A percentile compares a stretch with the other conserved stretches of the same genome.
These are phyloP conservation scores for Ostreobium quekettii DNA, from an alignment of 139 green algal species.

Conservation along the genomic window DNA sequence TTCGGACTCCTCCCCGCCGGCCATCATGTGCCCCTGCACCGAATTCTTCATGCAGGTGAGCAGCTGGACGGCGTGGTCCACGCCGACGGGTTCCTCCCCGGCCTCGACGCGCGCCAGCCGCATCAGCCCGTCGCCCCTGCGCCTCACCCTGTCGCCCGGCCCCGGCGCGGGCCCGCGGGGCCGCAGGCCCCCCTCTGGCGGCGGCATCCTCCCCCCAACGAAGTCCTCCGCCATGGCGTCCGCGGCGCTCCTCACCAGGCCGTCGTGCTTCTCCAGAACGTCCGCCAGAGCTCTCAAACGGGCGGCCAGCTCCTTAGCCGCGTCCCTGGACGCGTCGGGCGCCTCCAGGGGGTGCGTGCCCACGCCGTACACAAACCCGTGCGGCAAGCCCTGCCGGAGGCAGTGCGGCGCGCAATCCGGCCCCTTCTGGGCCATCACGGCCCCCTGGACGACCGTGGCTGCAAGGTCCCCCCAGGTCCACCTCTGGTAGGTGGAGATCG, in stretches of 20 bases:
- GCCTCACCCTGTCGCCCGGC: not conserved
- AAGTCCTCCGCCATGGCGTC: conserved; percentile 11
- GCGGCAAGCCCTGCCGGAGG: conserved; percentile 8
- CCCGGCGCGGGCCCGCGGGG: not conserved
- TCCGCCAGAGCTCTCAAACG: conserved; percentile 3
- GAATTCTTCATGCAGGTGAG: conserved; percentile 9
- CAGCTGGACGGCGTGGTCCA: conserved; percentile 9
- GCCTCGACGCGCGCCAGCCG: not conserved
- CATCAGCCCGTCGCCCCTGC: not conserved
- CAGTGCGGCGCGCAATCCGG: not conserved
- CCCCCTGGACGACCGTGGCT: not conserved
- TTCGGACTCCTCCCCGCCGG: not conserved
- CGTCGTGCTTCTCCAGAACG: not conserved
- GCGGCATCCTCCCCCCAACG: conserved; percentile 1
- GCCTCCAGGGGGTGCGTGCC: not conserved
- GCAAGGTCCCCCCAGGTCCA: conserved; percentile 40
- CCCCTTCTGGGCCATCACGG: not conserved
- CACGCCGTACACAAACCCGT: not conserved
- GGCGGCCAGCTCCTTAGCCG: not conserved
- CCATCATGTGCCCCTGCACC: conserved; percentile 12
- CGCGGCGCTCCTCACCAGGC: not conserved
- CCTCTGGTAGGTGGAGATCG: conserved; percentile 63
- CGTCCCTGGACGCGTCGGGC: not conserved
- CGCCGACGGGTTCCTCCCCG: not conserved
- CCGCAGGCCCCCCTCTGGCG: not conserved